Percentiles rank a stretch among this genome's conserved stretches.
Conservation (phyloP, 345 rosid genomes). For the Hypericum androsaemum region DNA sequence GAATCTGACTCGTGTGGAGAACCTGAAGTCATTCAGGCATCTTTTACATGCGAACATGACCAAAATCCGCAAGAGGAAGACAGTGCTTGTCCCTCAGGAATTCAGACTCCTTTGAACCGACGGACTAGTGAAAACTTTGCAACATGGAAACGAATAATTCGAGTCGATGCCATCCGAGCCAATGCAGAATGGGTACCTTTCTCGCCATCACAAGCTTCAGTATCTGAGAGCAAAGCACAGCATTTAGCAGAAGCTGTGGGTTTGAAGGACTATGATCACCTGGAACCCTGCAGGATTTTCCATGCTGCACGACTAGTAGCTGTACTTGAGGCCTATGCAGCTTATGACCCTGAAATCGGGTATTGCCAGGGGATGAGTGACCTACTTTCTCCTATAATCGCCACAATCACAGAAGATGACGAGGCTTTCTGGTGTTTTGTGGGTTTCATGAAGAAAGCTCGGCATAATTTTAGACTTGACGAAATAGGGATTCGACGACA, state of each 20-base stretch:
- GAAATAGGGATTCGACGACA: conserved; percentile 89
- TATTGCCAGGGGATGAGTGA: conserved; percentile 97
- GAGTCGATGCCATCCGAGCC: conserved; percentile 85
- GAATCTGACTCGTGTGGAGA: too few relatives aligned
- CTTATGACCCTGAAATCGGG: conserved; percentile 44
- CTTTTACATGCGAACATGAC: too few relatives aligned
- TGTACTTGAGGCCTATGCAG: conserved; percentile 85
- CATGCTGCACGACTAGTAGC: conserved; percentile 85
- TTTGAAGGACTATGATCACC: conserved; percentile 63
- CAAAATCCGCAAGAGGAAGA: too few relatives aligned
- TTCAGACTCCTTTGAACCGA: too few relatives aligned
- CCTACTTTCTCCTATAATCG: conserved; percentile 66
- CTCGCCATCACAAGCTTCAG: conserved; percentile 61
- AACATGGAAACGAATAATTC: conserved; percentile 86
- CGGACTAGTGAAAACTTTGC: conserved; percentile 44
- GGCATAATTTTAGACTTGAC: conserved; percentile 87
- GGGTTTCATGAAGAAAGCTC: conserved; percentile 88
- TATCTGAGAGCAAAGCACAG: conserved; percentile 46
- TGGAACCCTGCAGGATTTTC: conserved; percentile 68
- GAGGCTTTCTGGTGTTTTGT: conserved; percentile 93
- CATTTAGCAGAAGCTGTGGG: conserved; percentile 53
- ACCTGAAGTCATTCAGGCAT: too few relatives aligned
- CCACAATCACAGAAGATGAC: conserved; percentile 60
- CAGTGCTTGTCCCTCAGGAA: too few relatives aligned
- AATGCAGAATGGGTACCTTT: conserved; percentile 66